Evolutionary conservation across 202 grass and related monocot species (phyloP).

Genomic region (Panicum virgatum): DNA sequence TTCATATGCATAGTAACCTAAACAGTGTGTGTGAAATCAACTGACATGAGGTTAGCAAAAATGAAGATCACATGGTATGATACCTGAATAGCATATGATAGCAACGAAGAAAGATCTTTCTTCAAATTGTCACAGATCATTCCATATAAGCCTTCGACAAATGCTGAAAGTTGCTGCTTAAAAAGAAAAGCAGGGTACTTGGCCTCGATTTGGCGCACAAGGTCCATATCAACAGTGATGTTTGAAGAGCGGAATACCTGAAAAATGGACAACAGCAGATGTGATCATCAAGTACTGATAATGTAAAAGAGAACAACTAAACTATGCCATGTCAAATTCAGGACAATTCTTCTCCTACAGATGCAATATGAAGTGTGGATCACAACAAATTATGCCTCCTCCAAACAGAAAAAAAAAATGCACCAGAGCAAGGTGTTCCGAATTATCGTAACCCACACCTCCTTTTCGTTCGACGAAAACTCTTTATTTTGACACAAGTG

Average conservation of each 20-base stretch:
- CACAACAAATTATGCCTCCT: background rate
- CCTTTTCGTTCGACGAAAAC: background rate
- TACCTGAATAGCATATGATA: conserved; percentile 85
- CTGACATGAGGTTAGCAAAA: conserved; percentile 20
- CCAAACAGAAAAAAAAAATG: background rate
- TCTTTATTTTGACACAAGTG: conserved; percentile 6
- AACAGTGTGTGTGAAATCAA: background rate
- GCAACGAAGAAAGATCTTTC: conserved; percentile 72
- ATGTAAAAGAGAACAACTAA: background rate
- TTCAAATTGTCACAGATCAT: conserved; percentile 85
- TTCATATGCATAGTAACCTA: conserved; percentile 11
- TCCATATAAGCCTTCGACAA: conserved; percentile 86
- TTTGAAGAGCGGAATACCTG: conserved; percentile 75
- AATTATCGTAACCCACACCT: background rate
- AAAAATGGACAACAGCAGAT: conserved; percentile 27
- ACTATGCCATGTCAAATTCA: conserved; percentile 28
- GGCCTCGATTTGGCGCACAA: conserved; percentile 70
- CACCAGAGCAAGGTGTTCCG: background rate
- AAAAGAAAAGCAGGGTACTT: conserved; percentile 98
- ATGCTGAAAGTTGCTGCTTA: conserved; percentile 91
- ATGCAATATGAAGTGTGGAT: background rate
- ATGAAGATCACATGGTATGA: conserved; percentile 20
- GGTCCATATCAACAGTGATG: conserved; percentile 69
- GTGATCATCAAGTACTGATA: conserved; percentile 17
- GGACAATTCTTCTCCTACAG: background rate